Evolutionary conservation across 345 rosid genomes (phyloP).

Genomic region (Rhodamnia rubescens): DNA sequence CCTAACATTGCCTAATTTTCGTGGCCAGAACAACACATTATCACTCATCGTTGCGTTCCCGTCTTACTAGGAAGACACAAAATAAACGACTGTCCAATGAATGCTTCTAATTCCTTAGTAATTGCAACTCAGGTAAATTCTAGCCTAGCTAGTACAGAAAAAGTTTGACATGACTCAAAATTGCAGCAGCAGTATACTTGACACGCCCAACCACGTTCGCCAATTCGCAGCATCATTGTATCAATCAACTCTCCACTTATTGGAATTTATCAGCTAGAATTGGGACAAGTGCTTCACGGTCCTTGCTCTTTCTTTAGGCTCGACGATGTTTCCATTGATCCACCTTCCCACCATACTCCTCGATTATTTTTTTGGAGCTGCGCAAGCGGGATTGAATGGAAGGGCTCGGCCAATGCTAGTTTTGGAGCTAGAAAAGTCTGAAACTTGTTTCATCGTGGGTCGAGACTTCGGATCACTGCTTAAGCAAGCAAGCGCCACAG

Average conservation of each 20-base stretch:
- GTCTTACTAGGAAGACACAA: too few relatives aligned
- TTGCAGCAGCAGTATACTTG: too few relatives aligned
- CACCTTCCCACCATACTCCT: neutral
- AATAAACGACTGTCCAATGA: too few relatives aligned
- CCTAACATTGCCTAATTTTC: too few relatives aligned
- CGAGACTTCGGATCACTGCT: neutral
- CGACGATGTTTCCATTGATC: neutral
- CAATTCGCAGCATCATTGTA: neutral
- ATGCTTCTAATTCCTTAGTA: too few relatives aligned
- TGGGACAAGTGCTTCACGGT: neutral
- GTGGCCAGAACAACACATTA: too few relatives aligned
- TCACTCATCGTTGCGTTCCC: too few relatives aligned
- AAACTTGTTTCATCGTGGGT: neutral
- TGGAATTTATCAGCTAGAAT: neutral
- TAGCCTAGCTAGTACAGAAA: too few relatives aligned
- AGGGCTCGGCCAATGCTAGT: neutral
- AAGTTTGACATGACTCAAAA: too few relatives aligned
- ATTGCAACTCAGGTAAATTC: too few relatives aligned
- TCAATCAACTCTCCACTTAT: neutral
- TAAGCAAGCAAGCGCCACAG: constrained; percentile 6
- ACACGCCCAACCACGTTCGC: neutral
- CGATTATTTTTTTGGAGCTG: neutral
- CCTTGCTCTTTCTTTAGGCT: neutral
- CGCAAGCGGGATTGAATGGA: neutral
- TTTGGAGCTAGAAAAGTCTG: neutral